Evolutionary conservation across 1,284 basidiomycete species (phyloP).

Genomic region (Pascua guehoae): DNA sequence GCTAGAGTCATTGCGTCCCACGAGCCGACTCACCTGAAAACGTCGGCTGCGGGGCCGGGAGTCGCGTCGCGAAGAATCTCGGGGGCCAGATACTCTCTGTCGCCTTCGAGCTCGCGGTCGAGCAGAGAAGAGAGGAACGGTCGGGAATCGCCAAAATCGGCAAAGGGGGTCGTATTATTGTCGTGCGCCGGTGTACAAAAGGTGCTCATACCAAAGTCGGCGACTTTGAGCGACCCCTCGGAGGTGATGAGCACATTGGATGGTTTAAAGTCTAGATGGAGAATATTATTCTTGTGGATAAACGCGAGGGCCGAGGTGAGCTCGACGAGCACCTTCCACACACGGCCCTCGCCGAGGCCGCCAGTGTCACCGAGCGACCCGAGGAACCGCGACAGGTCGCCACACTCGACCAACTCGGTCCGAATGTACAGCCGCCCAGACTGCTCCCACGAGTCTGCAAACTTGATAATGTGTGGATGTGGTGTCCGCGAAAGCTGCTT

Average conservation of each 20-base stretch:
- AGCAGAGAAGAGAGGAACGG: conserved; percentile 16
- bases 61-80: conserved; percentile 79
- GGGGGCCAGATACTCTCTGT: conserved; percentile 92
- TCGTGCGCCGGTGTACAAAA: conserved; percentile 52
- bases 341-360: conserved; percentile 82
- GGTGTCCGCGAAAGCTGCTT: conserved; percentile 60
- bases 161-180: no score
- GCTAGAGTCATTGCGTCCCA: background rate
- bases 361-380: conserved; percentile 80
- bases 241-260: conserved; percentile 90
- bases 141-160: no score
- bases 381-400: conserved; percentile 85
- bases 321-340: conserved; percentile 93
- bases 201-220: conserved; percentile 86
- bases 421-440: conserved; percentile 79
- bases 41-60: conserved; percentile 86
- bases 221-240: conserved; percentile 87
- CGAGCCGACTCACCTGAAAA: conserved; percentile 73
- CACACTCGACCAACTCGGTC: conserved; percentile 87
- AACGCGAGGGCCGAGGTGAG: conserved; percentile 73
- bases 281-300: conserved; percentile 79
- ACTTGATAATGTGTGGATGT: conserved; percentile 77
- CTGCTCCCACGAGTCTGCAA: conserved; percentile 95
- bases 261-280: conserved; percentile 95
- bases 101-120: conserved; percentile 69